These are phyloP conservation scores for Cyberlindnera euphorbiiphila DNA, from an alignment of 805 yeast species.

Conservation along the genomic window DNA sequence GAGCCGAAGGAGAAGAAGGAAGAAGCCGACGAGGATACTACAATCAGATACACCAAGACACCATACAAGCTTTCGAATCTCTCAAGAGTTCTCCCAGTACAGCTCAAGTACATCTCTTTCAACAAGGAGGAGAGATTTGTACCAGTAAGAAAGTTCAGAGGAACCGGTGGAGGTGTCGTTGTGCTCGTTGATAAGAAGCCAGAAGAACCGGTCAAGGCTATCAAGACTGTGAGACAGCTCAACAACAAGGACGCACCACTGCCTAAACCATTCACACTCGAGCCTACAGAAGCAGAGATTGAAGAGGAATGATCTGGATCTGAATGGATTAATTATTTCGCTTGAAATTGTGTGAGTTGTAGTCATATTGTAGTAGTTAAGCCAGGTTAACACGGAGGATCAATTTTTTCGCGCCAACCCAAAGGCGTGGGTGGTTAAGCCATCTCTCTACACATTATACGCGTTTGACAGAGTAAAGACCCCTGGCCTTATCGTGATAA, in stretches of 20 bases:
- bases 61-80: conserved; percentile 73
- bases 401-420: too few species aligned
- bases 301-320: conserved; percentile 8
- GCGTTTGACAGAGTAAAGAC: too few species aligned
- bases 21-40: conserved; percentile 27
- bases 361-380: neutral
- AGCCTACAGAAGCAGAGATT: conserved; percentile 18
- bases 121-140: conserved; percentile 68
- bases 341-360: neutral
- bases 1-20: conserved; percentile 25
- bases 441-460: too few species aligned
- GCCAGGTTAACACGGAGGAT: too few species aligned
- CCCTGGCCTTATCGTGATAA: too few species aligned
- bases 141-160: conserved; percentile 76
- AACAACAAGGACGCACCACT: conserved; percentile 70
- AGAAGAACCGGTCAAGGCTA: conserved; percentile 55
- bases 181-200: conserved; percentile 64
- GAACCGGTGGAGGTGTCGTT: conserved; percentile 60
- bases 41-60: conserved; percentile 53
- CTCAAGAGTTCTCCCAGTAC: conserved; percentile 87
- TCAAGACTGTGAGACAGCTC: conserved; percentile 81
- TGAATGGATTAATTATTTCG: neutral
- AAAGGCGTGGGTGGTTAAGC: too few species aligned
- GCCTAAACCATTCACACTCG: conserved; percentile 65
- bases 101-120: conserved; percentile 78